Evolutionary conservation across 2,329 filamentous ascomycete species (phyloP), one percentile per base, ranked within the genome.

Genomic region (Furcasterigmium sp.): DNA sequence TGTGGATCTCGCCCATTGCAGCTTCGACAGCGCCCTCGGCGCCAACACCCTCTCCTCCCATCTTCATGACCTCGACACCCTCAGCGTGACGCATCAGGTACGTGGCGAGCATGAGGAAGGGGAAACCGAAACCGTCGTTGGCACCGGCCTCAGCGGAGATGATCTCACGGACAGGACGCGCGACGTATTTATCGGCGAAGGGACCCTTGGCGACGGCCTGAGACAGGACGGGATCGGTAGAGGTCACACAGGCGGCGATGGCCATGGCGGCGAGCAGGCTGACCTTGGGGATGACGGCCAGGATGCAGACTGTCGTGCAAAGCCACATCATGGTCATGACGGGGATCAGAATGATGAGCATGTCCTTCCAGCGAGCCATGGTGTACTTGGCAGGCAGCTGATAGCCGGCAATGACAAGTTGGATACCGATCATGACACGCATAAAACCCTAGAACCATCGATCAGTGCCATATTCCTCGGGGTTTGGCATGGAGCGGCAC

Each of bases 261-360:
- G 78, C 76, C 32, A 83, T 60, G 2, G 75, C 69, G 3, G 73
- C 64, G 2, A 79, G 63, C 13, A 79, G 62, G 0, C 72, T 70
- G 9, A 82, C 46, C 19, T 75, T 73, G 0, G 78, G 78, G 3
- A 82, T 63, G 10, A 72, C 73, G 6, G 73, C 62, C 25, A 78
- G 57, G 35, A 83, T 68, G 47, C 78, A 82, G 3, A 69, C 62
- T 0, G 74, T 76, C 1, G 78, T 81, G 50, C 63, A 68, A 7
- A 83, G 55, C 79, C 80, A 83, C 70, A 80, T 80, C 41, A 80
- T 60, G 1, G 76, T 75, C 79, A 82, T 82, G 48, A 80, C 64
- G 3, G 78, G 78, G 7, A 82, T 51, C 6, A 83, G 61, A 35
- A 71, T 75, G 8, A 82, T 65, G 5, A 67, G 56, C 58, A 82